Evolutionary conservation across 495 filamentous ascomycete species (phyloP).

Genomic region (Podospora bellae-mahoneyi): DNA sequence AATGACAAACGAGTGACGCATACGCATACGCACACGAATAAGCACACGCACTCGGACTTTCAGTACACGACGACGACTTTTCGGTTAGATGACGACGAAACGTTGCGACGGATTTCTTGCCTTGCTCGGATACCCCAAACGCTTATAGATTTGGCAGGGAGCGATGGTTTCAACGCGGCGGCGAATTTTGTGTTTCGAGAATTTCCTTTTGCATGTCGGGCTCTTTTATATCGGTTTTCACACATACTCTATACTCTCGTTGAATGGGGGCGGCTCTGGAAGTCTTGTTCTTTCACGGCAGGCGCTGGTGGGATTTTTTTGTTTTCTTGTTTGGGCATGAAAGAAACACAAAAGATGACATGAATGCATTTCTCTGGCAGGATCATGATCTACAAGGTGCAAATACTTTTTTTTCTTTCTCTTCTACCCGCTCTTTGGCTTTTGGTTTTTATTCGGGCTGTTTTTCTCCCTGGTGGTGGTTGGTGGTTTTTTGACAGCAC

Average conservation of each 20-base stretch:
- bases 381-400: neutral
- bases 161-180: slow-evolving; percentile 8
- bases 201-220: slow-evolving; percentile 9
- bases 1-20: slow-evolving; percentile 21
- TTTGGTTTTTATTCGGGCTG: neutral
- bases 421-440: neutral
- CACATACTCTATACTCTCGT: neutral
- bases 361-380: neutral
- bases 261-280: slow-evolving; percentile 5
- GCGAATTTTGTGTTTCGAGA: slow-evolving; percentile 5
- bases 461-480: neutral
- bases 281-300: slow-evolving; percentile 4
- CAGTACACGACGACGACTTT: slow-evolving; percentile 4
- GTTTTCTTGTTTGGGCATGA: neutral
- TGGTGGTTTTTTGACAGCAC: neutral
- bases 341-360: neutral
- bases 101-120: slow-evolving; percentile 15
- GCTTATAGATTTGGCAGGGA: slow-evolving; percentile 1
- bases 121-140: slow-evolving; percentile 18
- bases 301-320: slow-evolving; percentile 18
- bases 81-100: slow-evolving; percentile 4
- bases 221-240: slow-evolving; percentile 6
- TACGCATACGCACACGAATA: neutral
- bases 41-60: neutral
- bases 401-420: neutral